These are phyloP conservation scores for Calonectria henricotiae DNA, from an alignment of 2,329 filamentous ascomycete species.

Conservation along the genomic window DNA sequence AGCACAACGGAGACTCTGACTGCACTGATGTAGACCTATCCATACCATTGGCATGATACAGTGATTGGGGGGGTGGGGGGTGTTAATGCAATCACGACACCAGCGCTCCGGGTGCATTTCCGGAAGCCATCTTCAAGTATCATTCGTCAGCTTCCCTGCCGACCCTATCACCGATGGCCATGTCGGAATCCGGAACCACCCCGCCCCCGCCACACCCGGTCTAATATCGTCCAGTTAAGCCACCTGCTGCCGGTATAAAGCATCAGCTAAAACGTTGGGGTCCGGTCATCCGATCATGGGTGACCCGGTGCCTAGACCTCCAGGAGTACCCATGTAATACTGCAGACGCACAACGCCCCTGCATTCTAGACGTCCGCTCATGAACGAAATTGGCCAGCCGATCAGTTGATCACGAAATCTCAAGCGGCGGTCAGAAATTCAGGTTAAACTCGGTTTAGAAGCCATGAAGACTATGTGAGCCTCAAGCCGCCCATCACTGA, in stretches of 20 bases:
- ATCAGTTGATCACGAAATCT: not conserved
- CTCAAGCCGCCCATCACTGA: not conserved
- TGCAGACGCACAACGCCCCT: not conserved
- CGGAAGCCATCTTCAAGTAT: not conserved
- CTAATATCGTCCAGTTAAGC: conserved; percentile 10
- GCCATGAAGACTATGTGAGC: too few relatives aligned
- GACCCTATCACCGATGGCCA: not conserved
- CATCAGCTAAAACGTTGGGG: not conserved
- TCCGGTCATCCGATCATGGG: not conserved
- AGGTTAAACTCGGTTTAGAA: not conserved
- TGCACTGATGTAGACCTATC: too few relatives aligned
- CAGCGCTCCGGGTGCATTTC: too few relatives aligned
- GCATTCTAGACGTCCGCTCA: not conserved
- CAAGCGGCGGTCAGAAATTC: conserved; percentile 20
- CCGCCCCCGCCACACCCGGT: conserved; percentile 3
- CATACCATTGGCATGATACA: too few relatives aligned
- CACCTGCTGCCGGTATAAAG: conserved; percentile 20
- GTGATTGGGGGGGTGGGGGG: too few relatives aligned
- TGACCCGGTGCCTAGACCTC: conserved; percentile 13
- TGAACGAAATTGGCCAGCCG: not conserved
- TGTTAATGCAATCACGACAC: too few relatives aligned
- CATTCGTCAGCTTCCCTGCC: not conserved
- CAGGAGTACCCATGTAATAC: conserved; percentile 20
- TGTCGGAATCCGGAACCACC: not conserved
- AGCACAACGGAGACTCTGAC: too few relatives aligned